Percentiles rank a stretch among this genome's conserved stretches.
phyloP scores from a whole-genome alignment of 2,329 filamentous ascomycete genomes.

The Cordyceps militaris region DNA sequence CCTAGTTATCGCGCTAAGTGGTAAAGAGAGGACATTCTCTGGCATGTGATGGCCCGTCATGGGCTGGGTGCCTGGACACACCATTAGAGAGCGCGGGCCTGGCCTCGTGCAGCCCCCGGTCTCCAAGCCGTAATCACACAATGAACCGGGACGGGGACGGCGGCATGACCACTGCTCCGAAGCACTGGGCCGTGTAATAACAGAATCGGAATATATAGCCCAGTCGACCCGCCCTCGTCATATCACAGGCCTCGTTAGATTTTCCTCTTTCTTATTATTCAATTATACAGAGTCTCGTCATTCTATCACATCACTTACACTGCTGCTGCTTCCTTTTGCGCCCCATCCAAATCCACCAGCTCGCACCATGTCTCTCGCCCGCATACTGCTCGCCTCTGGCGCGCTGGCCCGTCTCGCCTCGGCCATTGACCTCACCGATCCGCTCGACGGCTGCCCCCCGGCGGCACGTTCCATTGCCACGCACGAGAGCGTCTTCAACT shows the following conservation, averaged over 20 bases:
- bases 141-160: constrained; percentile 3
- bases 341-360: background rate
- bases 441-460: constrained; percentile 7
- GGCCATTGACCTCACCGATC: constrained; percentile 6
- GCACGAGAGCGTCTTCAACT: constrained; percentile 6
- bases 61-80: no score
- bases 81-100: background rate
- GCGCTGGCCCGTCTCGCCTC: background rate
- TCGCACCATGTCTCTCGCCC: constrained; percentile 8
- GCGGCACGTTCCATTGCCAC: background rate
- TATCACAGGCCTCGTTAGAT: background rate
- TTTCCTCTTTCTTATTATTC: background rate
- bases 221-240: background rate
- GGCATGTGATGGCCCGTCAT: constrained; percentile 7
- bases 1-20: background rate
- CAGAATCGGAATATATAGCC: constrained; percentile 4
- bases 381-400: background rate
- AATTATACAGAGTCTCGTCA: background rate
- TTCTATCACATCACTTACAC: background rate
- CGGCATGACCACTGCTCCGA: constrained; percentile 1
- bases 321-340: background rate
- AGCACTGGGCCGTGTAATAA: background rate
- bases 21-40: background rate
- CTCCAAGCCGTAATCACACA: background rate
- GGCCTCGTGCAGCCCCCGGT: background rate